These are phyloP conservation scores for Syzygium jambos DNA, from an alignment of 345 rosid species.

Conservation along the genomic window DNA sequence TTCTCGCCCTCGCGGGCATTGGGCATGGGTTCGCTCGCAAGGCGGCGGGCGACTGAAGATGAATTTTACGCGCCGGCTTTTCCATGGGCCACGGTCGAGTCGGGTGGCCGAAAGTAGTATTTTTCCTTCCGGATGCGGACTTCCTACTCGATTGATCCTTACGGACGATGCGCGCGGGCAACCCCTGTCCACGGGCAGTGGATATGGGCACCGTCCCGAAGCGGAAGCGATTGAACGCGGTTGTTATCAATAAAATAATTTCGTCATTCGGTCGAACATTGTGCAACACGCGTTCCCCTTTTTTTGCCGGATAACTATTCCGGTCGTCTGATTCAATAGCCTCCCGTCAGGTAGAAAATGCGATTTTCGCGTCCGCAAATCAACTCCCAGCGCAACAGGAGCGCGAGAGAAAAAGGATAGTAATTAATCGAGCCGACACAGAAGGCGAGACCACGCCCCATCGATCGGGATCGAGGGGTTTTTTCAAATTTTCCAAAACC, in stretches of 20 bases:
- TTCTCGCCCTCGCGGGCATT: background rate
- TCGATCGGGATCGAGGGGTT: background rate
- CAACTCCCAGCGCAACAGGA: background rate
- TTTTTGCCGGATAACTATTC: too few species aligned
- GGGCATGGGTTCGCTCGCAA: background rate
- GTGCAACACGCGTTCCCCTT: background rate
- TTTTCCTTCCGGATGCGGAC: background rate
- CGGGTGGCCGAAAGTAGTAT: background rate
- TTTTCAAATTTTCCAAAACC: background rate
- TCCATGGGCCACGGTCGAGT: background rate
- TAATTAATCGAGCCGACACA: accelerated
- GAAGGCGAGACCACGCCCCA: accelerated
- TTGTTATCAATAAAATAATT: background rate
- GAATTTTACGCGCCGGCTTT: background rate
- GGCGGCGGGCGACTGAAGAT: background rate
- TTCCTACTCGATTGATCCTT: background rate
- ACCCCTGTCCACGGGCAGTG: background rate
- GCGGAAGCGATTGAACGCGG: background rate
- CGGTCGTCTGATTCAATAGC: accelerated
- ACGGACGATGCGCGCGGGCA: accelerated
- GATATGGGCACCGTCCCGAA: background rate
- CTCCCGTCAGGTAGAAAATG: background rate
- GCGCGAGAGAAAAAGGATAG: accelerated
- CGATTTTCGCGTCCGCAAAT: background rate
- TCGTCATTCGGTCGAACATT: background rate